These are phyloP conservation scores for Cladosporium sp. DNA, from an alignment of 2,329 filamentous ascomycete genomes.

Conservation along the genomic window DNA sequence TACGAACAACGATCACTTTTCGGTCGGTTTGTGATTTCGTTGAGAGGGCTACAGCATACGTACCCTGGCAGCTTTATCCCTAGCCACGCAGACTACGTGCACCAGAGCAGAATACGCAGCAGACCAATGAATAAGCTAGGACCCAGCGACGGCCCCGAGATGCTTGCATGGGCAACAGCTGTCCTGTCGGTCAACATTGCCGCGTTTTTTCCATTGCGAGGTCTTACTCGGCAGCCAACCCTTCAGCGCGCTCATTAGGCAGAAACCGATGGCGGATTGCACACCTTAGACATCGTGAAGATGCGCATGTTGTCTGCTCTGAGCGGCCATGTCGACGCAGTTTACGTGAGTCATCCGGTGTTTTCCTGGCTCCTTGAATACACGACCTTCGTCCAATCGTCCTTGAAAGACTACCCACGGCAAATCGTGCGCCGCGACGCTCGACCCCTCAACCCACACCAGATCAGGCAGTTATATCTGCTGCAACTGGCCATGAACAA, in stretches of 20 bases:
- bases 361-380: not conserved
- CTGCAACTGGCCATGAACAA: not conserved
- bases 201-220: not conserved
- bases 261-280: not conserved
- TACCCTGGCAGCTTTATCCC: no score
- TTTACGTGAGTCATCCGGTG: not conserved
- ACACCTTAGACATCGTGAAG: not conserved
- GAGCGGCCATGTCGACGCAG: not conserved
- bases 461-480: not conserved
- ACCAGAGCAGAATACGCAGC: no score
- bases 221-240: no score
- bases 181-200: constrained; percentile 2
- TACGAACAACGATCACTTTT: not conserved
- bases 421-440: no score
- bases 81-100: no score
- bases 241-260: constrained; percentile 1
- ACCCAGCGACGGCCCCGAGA: not conserved
- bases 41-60: not conserved
- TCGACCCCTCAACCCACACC: no score
- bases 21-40: not conserved
- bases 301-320: not conserved
- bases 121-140: not conserved
- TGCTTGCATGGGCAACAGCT: not conserved
- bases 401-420: not conserved
- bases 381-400: not conserved